Percentiles rank a stretch among this genome's conserved stretches.
These are phyloP conservation scores for Colletotrichum viniferum DNA, from an alignment of 2,329 filamentous ascomycete genomes.

Conservation along the genomic window DNA sequence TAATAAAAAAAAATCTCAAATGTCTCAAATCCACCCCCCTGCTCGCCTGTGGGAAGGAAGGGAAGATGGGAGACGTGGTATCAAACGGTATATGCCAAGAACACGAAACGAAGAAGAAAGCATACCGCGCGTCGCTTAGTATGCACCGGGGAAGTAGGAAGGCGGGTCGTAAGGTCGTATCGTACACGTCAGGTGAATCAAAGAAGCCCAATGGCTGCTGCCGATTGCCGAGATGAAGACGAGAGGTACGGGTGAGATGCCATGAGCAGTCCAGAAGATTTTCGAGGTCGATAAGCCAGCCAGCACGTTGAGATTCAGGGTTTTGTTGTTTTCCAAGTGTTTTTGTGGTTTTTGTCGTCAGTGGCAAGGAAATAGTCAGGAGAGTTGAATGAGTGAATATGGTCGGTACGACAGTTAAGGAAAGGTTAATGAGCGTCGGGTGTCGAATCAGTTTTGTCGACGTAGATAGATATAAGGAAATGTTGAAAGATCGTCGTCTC, in stretches of 20 bases:
- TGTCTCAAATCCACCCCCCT: neutral
- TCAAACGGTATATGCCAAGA: conserved; percentile 19
- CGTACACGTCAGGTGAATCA: conserved; percentile 4
- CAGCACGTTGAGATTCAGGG: conserved; percentile 5
- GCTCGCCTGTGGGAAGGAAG: neutral
- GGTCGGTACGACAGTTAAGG: conserved; percentile 26
- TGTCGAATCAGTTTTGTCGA: neutral
- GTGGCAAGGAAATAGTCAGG: conserved; percentile 31
- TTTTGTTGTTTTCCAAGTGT: conserved; percentile 16
- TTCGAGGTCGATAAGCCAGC: neutral
- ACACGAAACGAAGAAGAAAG: conserved; percentile 18
- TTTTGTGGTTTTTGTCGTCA: conserved; percentile 21
- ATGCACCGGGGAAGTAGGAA: conserved; percentile 23
- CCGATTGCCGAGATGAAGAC: neutral
- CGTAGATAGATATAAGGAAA: conserved; percentile 7
- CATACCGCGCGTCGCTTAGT: neutral
- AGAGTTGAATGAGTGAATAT: conserved; percentile 35
- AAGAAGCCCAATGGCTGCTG: neutral
- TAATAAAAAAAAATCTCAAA: neutral
- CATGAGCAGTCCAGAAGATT: neutral
- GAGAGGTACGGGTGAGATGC: neutral
- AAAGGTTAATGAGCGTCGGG: neutral
- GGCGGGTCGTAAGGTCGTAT: conserved; percentile 18
- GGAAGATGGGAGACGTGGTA: conserved; percentile 3
- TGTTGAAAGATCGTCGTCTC: conserved; percentile 12